Evolutionary conservation across 2,329 filamentous ascomycete species (phyloP), one percentile per base, ranked within the genome.

Genomic region (Penicillium rolfsii): DNA sequence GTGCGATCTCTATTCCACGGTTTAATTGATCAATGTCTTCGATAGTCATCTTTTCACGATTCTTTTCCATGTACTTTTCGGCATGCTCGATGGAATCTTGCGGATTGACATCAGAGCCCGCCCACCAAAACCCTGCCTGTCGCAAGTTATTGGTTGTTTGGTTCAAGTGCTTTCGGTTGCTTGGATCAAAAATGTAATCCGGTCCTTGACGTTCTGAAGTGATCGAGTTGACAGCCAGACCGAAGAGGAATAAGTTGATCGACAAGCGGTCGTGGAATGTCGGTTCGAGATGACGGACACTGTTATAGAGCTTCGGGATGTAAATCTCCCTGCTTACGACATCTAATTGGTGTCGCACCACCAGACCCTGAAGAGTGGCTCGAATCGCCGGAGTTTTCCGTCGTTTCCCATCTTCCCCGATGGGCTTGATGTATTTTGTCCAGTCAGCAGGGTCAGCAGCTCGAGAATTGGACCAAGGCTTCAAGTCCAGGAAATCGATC

Each of bases 121-220:
- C 89, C 77, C 91, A 93, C 74, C 94, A 96, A 71, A 97, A 96
- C 52, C 90, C 91, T 6, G 91, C 89, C 71, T 95, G 90, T 19
- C 91, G 86, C 48, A 97, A 76, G 70, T 97, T 97, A 58, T 83
- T 84, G 4, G 96, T 89, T 2, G 96, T 80, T 56, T 86, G 81
- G 28, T 88, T 78, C 12, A 96, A 79, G 41, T 84, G 83, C 63
- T 87, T 89, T 33, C 85, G 80, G 68, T 93, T 93, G 12, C 84
- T 87, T 0, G 86, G 84, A 68, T 97, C 90, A 68, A 97, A 97
- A 64, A 98, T 89, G 72, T 97, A 97, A 73, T 97, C 93, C 58
- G 85, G 82, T 68, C 94, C 94, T 0, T 85, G 87, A 11, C 93
- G 83, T 71, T 97, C 91, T 5, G 93, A 97, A 26, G 93, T 93